phyloP scores from a whole-genome alignment of 768 basidiomycete genomes.

The Tulasnella sp. region DNA sequence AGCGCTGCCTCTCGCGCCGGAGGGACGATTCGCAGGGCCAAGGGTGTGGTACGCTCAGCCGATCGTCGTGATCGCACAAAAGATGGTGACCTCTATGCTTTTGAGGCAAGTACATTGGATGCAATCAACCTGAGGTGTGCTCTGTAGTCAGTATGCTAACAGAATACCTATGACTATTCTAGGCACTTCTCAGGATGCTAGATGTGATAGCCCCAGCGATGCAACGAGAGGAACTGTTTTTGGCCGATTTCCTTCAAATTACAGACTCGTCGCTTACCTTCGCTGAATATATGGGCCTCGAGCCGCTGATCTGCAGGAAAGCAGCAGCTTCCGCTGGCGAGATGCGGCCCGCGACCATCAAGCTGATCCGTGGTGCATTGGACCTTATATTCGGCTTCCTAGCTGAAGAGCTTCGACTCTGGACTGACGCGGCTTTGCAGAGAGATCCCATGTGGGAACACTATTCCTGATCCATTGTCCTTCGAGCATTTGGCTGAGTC shows the following conservation, averaged over 20 bases:
- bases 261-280: slow-evolving; percentile 82
- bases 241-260: slow-evolving; percentile 85
- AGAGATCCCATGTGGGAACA: slow-evolving; percentile 61
- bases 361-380: slow-evolving; percentile 80
- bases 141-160: neutral
- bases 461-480: neutral
- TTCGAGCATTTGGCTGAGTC: neutral
- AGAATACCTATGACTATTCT: neutral
- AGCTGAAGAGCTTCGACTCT: slow-evolving; percentile 65
- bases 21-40: slow-evolving; percentile 59
- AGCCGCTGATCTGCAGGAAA: slow-evolving; percentile 88
- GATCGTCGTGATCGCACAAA: slow-evolving; percentile 39
- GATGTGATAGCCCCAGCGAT: slow-evolving; percentile 65
- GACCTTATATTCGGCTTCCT: slow-evolving; percentile 94
- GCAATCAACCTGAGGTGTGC: too few species aligned
- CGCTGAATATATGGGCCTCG: slow-evolving; percentile 89
- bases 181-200: slow-evolving; percentile 68
- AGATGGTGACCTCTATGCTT: slow-evolving; percentile 52
- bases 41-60: slow-evolving; percentile 70
- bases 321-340: slow-evolving; percentile 56
- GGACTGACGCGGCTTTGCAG: slow-evolving; percentile 68
- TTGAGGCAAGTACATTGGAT: slow-evolving; percentile 58
- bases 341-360: slow-evolving; percentile 55
- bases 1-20: slow-evolving; percentile 20
- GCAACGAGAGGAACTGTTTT: slow-evolving; percentile 78